phyloP scores from a whole-genome alignment of 352 stramenopile species.

The Phytophthora chlamydospora region DNA sequence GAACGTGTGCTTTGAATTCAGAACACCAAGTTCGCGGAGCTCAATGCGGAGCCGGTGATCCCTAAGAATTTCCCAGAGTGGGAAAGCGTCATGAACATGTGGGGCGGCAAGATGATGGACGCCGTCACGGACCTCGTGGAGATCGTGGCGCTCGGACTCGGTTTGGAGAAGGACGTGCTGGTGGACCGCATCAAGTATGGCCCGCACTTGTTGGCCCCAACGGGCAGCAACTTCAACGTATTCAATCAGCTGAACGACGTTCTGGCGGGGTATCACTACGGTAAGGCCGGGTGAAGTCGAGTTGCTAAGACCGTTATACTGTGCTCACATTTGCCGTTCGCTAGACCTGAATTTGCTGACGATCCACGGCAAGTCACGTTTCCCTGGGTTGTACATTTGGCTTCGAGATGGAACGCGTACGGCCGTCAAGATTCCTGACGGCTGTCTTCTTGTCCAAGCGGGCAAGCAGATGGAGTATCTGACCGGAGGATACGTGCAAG shows the following conservation, averaged over 20 bases:
- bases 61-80: constrained; percentile 89
- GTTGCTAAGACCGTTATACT: neutral
- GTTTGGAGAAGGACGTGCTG: constrained; percentile 81
- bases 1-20: constrained; percentile 9
- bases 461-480: constrained; percentile 94
- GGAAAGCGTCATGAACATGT: constrained; percentile 91
- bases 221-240: constrained; percentile 87
- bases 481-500: constrained; percentile 91
- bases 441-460: constrained; percentile 88
- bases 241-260: constrained; percentile 87
- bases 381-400: constrained; percentile 92
- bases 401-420: constrained; percentile 87
- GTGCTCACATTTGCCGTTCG: constrained; percentile 3
- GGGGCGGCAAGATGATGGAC: constrained; percentile 90
- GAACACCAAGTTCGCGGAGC: constrained; percentile 79
- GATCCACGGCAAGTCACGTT: constrained; percentile 93
- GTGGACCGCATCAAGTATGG: constrained; percentile 81
- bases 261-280: constrained; percentile 93
- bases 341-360: constrained; percentile 93
- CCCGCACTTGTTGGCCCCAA: constrained; percentile 91
- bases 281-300: constrained; percentile 18
- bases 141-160: constrained; percentile 89
- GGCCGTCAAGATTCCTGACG: constrained; percentile 88
- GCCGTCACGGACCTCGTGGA: constrained; percentile 84
- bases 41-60: constrained; percentile 90